A percentile compares a stretch with the other conserved stretches of the same genome.
These are phyloP conservation scores for Xylaria curta DNA, from an alignment of 495 filamentous ascomycete genomes.

Conservation along the genomic window DNA sequence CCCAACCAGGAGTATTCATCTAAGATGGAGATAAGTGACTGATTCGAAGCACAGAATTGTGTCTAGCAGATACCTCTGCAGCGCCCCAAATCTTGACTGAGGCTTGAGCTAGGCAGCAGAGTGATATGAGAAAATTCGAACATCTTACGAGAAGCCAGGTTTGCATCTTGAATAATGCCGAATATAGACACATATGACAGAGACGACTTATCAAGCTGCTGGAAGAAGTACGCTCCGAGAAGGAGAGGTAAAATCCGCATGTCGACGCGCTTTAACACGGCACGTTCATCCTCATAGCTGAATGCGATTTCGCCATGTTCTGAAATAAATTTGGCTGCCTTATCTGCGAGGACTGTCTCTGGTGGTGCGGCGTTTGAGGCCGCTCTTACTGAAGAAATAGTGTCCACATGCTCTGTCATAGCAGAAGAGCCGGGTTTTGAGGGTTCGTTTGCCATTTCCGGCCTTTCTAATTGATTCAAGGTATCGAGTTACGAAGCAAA, in stretches of 20 bases:
- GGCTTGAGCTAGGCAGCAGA: not conserved
- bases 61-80: no score
- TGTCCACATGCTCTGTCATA: constrained; percentile 30
- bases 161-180: constrained; percentile 57
- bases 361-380: constrained; percentile 15
- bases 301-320: constrained; percentile 46
- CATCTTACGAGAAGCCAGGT: constrained; percentile 46
- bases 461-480: not conserved
- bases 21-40: not conserved
- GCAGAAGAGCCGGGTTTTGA: constrained; percentile 15
- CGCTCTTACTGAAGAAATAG: constrained; percentile 38
- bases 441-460: constrained; percentile 29
- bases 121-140: not conserved
- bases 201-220: constrained; percentile 61
- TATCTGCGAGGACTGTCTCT: constrained; percentile 38
- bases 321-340: constrained; percentile 51
- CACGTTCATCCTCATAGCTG: constrained; percentile 48
- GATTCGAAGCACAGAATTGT: no score
- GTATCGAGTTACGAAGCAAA: not conserved
- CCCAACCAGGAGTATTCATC: constrained; percentile 56
- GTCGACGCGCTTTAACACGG: constrained; percentile 53
- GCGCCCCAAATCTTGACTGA: not conserved
- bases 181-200: constrained; percentile 61
- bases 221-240: constrained; percentile 59
- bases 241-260: constrained; percentile 56